Percentiles rank a stretch among this genome's conserved stretches.
Evolutionary conservation across 345 rosid species (phyloP).

Genomic region (Eucalyptus cladocalyx): DNA sequence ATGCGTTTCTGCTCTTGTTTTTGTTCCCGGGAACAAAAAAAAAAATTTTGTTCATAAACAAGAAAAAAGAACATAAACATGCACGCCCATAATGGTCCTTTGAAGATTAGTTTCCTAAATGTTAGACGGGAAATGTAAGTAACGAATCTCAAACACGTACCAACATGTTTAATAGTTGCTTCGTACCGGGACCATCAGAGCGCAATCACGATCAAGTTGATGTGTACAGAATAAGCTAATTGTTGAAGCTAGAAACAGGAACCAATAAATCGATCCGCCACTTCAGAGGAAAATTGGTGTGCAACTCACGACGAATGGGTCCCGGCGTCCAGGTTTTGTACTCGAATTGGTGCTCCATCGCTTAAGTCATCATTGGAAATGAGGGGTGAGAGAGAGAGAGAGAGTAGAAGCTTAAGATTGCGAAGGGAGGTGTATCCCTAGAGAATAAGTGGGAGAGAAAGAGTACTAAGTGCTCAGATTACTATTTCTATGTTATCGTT

Average conservation of each 20-base stretch:
- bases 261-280: background rate
- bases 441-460: background rate
- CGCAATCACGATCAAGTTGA: background rate
- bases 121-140: background rate
- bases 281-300: background rate
- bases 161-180: rapidly evolving
- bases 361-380: background rate
- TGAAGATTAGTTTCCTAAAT: background rate
- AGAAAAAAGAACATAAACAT: too few species aligned
- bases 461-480: background rate
- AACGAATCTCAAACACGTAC: background rate
- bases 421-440: background rate
- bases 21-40: too few species aligned
- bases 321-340: background rate
- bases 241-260: background rate
- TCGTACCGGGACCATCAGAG: background rate
- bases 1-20: too few species aligned
- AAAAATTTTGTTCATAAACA: too few species aligned
- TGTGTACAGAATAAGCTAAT: background rate
- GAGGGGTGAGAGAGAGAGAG: background rate
- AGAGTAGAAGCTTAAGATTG: background rate
- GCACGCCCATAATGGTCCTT: too few species aligned
- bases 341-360: background rate
- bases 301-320: background rate
- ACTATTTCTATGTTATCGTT: background rate